Conservation (phyloP, 345 rosid genomes). For the Chamaenerion angustifolium region DNA sequence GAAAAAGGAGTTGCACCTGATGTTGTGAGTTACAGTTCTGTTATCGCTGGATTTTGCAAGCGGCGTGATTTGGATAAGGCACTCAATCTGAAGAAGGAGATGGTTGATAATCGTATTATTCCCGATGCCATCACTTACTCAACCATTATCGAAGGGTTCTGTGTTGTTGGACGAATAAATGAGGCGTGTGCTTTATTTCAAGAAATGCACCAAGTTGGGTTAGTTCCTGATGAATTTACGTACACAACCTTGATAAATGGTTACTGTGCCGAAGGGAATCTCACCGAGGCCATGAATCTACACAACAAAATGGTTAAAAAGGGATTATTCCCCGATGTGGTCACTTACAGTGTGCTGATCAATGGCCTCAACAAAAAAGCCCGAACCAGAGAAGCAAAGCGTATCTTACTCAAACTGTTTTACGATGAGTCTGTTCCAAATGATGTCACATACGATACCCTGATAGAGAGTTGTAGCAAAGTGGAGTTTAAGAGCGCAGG, state of each 20-base stretch:
- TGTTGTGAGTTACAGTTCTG: slow-evolving; percentile 71
- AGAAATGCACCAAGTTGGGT: slow-evolving; percentile 43
- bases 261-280: slow-evolving; percentile 52
- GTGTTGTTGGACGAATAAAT: slow-evolving; percentile 43
- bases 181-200: slow-evolving; percentile 67
- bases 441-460: slow-evolving; percentile 46
- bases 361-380: slow-evolving; percentile 82
- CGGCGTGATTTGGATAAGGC: slow-evolving; percentile 48
- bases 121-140: slow-evolving; percentile 68
- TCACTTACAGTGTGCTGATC: slow-evolving; percentile 75
- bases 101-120: slow-evolving; percentile 44
- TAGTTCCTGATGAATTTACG: slow-evolving; percentile 55
- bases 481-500: slow-evolving; percentile 41
- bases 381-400: slow-evolving; percentile 70
- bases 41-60: slow-evolving; percentile 60
- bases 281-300: slow-evolving; percentile 41
- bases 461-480: slow-evolving; percentile 55
- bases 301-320: slow-evolving; percentile 69
- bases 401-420: slow-evolving; percentile 67
- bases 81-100: slow-evolving; percentile 40
- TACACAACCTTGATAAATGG: slow-evolving; percentile 70
- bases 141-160: slow-evolving; percentile 60
- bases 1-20: slow-evolving; percentile 52
- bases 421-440: slow-evolving; percentile 62
- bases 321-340: slow-evolving; percentile 72